phyloP scores from a whole-genome alignment of 768 basidiomycete species.

The Tricholoma furcatifolium region DNA sequence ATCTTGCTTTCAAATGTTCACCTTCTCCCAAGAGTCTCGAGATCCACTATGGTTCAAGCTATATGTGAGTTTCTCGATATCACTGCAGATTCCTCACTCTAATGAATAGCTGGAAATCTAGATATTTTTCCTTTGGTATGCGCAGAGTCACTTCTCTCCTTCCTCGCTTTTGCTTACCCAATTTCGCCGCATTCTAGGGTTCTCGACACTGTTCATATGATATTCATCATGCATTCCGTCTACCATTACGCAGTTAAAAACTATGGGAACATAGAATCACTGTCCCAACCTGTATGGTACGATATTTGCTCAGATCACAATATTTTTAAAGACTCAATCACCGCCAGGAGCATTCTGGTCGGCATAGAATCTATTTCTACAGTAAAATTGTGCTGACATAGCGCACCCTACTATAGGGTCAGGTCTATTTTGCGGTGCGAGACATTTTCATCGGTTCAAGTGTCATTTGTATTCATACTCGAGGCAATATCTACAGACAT shows the following conservation, averaged over 20 bases:
- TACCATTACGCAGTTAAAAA: neutral
- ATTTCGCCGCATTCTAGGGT: no score
- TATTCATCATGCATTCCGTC: neutral
- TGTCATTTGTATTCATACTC: neutral
- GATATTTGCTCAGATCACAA: neutral
- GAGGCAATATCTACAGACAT: neutral
- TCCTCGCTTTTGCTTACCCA: no score
- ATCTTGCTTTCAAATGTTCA: neutral
- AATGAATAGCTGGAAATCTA: no score
- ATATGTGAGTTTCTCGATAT: no score
- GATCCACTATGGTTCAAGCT: neutral
- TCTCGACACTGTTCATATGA: neutral
- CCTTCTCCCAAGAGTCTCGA: neutral
- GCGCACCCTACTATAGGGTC: no score
- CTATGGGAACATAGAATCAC: neutral
- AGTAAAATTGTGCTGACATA: neutral
- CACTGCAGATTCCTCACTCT: no score
- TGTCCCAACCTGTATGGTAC: neutral
- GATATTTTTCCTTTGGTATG: no score
- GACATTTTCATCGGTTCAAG: neutral
- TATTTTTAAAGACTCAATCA: neutral
- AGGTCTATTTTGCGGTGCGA: no score
- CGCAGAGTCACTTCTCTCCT: no score
- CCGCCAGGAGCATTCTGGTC: neutral
- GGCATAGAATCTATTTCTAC: neutral